Conservation (phyloP, 192 early-diverging fungal genomes). For the Coemansia sp. region DNA sequence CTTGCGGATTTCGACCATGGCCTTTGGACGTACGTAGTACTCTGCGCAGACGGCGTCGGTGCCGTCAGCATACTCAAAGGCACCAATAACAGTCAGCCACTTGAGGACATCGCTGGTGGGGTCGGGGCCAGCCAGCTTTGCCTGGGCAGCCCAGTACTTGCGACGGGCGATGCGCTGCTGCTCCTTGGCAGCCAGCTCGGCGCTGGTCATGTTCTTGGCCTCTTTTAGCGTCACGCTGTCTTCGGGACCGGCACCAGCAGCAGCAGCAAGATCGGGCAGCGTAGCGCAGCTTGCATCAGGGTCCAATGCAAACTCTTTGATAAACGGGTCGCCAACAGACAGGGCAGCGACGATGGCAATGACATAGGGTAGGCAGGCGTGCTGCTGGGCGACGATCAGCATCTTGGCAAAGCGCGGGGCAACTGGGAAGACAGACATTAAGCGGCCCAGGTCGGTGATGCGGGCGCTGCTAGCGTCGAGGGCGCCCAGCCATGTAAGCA, state of each 20-base stretch:
- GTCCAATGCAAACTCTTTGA: conserved; percentile 68
- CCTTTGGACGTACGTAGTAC: conserved; percentile 84
- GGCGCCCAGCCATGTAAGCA: conserved; percentile 75
- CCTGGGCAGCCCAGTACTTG: conserved; percentile 72
- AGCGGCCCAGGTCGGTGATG: conserved; percentile 79
- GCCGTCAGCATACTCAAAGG: conserved; percentile 72
- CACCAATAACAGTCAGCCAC: conserved; percentile 84
- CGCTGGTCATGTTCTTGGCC: conserved; percentile 57
- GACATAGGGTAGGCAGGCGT: conserved; percentile 78
- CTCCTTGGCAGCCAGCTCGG: conserved; percentile 60
- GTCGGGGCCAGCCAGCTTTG: conserved; percentile 54
- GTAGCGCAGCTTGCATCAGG: conserved; percentile 25
- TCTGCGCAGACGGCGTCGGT: conserved; percentile 68
- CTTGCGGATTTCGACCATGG: conserved; percentile 77
- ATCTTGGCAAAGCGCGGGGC: conserved; percentile 78
- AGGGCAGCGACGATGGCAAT: conserved; percentile 89
- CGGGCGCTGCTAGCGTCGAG: conserved; percentile 57
- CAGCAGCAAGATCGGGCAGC: conserved; percentile 49
- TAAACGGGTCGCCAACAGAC: conserved; percentile 91
- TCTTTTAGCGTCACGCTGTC: conserved; percentile 53
- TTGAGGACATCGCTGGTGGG: conserved; percentile 85
- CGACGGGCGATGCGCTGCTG: conserved; percentile 55
- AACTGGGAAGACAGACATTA: conserved; percentile 90
- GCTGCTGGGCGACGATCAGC: conserved; percentile 85
- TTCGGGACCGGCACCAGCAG: conserved; percentile 21